Percentiles rank a stretch among this genome's conserved stretches.
Evolutionary conservation across 257 asterid genomes (phyloP).

Genomic region (Solanum sitiens): DNA sequence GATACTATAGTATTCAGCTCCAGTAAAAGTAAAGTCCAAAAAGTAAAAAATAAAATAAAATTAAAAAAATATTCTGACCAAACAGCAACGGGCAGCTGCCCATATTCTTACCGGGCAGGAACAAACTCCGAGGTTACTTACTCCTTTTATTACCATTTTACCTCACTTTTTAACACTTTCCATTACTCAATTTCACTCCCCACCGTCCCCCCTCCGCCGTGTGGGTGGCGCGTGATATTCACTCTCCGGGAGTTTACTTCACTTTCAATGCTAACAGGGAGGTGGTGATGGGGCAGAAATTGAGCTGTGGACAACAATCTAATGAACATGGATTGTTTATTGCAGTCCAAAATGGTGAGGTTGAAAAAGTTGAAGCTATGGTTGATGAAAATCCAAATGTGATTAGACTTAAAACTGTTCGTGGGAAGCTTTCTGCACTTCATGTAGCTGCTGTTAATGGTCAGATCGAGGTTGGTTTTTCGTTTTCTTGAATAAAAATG

Average conservation of each 20-base stretch:
- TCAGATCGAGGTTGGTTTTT: slow-evolving; percentile 47
- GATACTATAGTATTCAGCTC: background rate
- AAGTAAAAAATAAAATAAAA: background rate
- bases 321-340: slow-evolving; percentile 35
- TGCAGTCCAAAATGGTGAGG: slow-evolving; percentile 67
- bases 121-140: slow-evolving; percentile 29
- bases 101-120: slow-evolving; percentile 39
- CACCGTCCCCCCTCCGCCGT: slow-evolving; percentile 24
- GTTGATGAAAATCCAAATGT: slow-evolving; percentile 41
- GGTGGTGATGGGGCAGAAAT: slow-evolving; percentile 52
- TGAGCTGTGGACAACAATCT: slow-evolving; percentile 44
- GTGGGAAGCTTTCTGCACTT: slow-evolving; percentile 43
- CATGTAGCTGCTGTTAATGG: slow-evolving; percentile 75
- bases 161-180: slow-evolving; percentile 5
- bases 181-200: slow-evolving; percentile 1
- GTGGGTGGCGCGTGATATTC: slow-evolving; percentile 49
- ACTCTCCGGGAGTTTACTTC: background rate
- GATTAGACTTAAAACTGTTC: slow-evolving; percentile 21
- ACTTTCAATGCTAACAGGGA: background rate
- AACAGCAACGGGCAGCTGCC: slow-evolving; percentile 20
- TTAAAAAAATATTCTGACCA: too few species aligned
- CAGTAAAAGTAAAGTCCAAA: background rate
- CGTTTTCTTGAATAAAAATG: background rate
- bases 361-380: slow-evolving; percentile 42
- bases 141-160: slow-evolving; percentile 7